phyloP scores from a whole-genome alignment of 495 filamentous ascomycete genomes.

The Trypethelium eluteriae region DNA sequence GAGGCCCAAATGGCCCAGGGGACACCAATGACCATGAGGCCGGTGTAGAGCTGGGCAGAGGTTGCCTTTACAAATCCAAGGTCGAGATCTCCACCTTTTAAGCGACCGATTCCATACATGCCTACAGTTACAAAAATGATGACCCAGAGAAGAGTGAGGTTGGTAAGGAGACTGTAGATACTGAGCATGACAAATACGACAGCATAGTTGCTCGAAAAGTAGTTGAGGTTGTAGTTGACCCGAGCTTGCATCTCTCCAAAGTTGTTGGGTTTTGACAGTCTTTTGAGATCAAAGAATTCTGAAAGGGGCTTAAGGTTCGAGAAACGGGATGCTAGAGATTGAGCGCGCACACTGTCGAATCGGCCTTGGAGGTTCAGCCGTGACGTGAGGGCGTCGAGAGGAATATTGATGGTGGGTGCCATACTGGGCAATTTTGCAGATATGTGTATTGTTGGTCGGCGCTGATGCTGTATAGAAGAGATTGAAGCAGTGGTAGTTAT shows the following conservation, averaged over 20 bases:
- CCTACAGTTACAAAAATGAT: constrained; percentile 78
- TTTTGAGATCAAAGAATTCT: constrained; percentile 94
- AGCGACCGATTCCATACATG: constrained; percentile 81
- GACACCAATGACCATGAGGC: constrained; percentile 67
- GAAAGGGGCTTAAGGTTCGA: constrained; percentile 84
- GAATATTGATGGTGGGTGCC: constrained; percentile 75
- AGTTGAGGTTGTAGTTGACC: constrained; percentile 91
- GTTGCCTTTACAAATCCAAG: constrained; percentile 73
- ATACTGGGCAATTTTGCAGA: constrained; percentile 42
- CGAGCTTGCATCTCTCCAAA: constrained; percentile 87
- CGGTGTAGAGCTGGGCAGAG: constrained; percentile 92
- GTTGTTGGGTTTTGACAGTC: constrained; percentile 83
- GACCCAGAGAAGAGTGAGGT: constrained; percentile 75
- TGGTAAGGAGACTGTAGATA: constrained; percentile 90
- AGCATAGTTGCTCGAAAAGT: constrained; percentile 98
- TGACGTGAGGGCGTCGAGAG: constrained; percentile 83
- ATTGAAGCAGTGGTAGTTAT: too few species aligned
- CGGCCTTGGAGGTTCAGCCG: constrained; percentile 71
- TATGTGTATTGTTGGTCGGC: too few species aligned
- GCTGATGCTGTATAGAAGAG: too few species aligned
- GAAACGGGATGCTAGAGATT: constrained; percentile 72
- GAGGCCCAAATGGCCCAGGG: constrained; percentile 78
- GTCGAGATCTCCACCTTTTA: constrained; percentile 80
- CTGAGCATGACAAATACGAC: constrained; percentile 87
- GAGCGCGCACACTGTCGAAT: constrained; percentile 69